These are phyloP conservation scores for Dipodascopsis uninucleata DNA, from an alignment of 805 yeast genomes.

Conservation along the genomic window DNA sequence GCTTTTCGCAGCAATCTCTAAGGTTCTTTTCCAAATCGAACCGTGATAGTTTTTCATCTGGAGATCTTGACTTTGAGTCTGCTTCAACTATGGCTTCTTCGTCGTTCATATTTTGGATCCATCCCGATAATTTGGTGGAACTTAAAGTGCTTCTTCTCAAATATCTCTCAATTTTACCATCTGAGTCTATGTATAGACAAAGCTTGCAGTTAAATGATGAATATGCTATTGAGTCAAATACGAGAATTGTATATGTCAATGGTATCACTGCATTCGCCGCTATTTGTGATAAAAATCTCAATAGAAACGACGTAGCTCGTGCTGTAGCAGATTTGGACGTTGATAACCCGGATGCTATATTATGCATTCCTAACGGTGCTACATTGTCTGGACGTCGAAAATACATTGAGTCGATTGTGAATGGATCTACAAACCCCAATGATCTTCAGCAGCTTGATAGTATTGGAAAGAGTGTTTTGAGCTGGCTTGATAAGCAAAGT, in stretches of 20 bases:
- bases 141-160: slow-evolving; percentile 47
- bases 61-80: slow-evolving; percentile 38
- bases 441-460: slow-evolving; percentile 24
- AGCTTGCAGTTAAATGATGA: slow-evolving; percentile 12
- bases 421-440: slow-evolving; percentile 13
- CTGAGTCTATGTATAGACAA: slow-evolving; percentile 20
- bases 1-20: slow-evolving; percentile 19
- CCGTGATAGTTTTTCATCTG: slow-evolving; percentile 17
- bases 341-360: slow-evolving; percentile 21
- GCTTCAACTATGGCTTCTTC: slow-evolving; percentile 36
- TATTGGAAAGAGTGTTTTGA: slow-evolving; percentile 20
- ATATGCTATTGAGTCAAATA: slow-evolving; percentile 15
- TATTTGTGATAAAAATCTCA: slow-evolving; percentile 1
- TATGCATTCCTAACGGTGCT: slow-evolving; percentile 26
- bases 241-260: slow-evolving; percentile 18
- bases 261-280: slow-evolving; percentile 3
- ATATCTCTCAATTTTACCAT: slow-evolving; percentile 35
- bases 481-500: slow-evolving; percentile 12
- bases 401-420: slow-evolving; percentile 24
- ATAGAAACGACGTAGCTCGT: slow-evolving; percentile 10
- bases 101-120: slow-evolving; percentile 51
- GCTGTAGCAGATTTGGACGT: slow-evolving; percentile 17
- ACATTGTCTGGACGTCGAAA: slow-evolving; percentile 18
- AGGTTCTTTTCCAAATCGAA: slow-evolving; percentile 17
- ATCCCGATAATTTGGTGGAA: slow-evolving; percentile 56